Evolutionary conservation across 768 basidiomycete genomes (phyloP), one percentile per base, ranked within the genome.

Genomic region (Fomitopsis serialis): DNA sequence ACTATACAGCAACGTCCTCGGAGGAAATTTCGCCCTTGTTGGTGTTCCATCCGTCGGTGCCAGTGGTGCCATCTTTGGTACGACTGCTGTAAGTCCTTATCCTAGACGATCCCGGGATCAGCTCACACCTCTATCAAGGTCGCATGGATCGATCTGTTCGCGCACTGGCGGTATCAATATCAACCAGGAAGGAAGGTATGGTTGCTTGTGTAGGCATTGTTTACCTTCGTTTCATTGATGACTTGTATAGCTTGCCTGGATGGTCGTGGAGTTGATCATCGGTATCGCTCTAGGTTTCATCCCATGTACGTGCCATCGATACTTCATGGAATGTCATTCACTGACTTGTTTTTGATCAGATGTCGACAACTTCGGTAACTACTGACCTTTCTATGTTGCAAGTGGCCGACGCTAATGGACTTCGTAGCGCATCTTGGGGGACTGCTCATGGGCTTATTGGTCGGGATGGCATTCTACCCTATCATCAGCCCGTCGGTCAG

Each of bases 81-180:
- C 88, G 2, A 72, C 92, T 40, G 88, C 86, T 2, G 89, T 89
- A 65, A 53, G 79, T 56, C 13, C 19, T 19, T 22, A 6, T 25
- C n/a, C 25, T 25, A 22, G 12, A 35, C 27, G 24, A 25, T 17
- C 4, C n/a, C n/a, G n/a, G 19, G 48, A 27, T 40, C 48, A 50
- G 9, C 4, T 29, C 13, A 21, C 32, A 36, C 5, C 13, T 8
- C 45, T 35, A 42, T 22, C 25, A 24, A 83, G 82, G 80, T 88
- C 23, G 84, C 84, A 23, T 91, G 91, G 86, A 85, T 96, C 8
- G 96, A 96, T 65, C 73, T 98, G 13, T 76, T 92, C 37, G 84
- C 93, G 2, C 96, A 98, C 63, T 98, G 96, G 96, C 79, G 81
- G 61, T 87, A 92, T 62, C 85, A 92, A 50, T 84, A 89, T 63